These are phyloP conservation scores for Nannochloropsis salina DNA, from an alignment of 108 stramenopile genomes.

Conservation along the genomic window DNA sequence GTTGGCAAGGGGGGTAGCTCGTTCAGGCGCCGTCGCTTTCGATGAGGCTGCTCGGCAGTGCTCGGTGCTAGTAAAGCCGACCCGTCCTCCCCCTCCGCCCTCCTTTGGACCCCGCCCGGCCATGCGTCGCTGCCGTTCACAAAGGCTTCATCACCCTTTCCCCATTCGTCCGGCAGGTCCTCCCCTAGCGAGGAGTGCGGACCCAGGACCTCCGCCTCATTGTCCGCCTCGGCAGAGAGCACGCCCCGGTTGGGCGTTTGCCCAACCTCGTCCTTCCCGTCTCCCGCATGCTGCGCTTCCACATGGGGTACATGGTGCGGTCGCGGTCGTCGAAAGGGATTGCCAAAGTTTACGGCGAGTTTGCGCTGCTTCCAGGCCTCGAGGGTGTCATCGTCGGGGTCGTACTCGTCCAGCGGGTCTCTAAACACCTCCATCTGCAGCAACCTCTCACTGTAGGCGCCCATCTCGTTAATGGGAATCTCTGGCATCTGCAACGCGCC, in stretches of 20 bases:
- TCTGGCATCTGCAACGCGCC: slow-evolving; percentile 1
- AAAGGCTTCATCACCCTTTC: not conserved
- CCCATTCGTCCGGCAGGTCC: not conserved
- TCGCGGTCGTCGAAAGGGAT: not conserved
- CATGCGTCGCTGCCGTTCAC: not conserved
- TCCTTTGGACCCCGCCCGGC: not conserved
- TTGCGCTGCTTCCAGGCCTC: not conserved
- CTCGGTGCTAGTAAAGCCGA: no score
- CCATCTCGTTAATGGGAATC: not conserved
- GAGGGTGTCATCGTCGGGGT: not conserved
- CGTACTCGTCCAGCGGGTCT: not conserved
- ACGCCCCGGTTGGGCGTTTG: no score
- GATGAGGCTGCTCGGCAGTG: not conserved
- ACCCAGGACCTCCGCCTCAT: not conserved
- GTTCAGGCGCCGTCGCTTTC: not conserved
- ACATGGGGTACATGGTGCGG: not conserved
- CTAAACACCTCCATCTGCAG: not conserved
- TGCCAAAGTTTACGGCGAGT: slow-evolving; percentile 11
- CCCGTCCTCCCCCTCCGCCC: not conserved
- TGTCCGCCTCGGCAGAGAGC: not conserved
- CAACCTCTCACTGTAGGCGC: not conserved
- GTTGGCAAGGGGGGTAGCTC: not conserved
- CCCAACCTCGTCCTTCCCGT: no score
- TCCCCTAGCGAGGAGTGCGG: not conserved
- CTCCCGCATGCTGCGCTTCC: not conserved